A percentile compares a stretch with the other conserved stretches of the same genome.
These are phyloP conservation scores for Sarocladium kiliense DNA, from an alignment of 2,329 filamentous ascomycete species.

Conservation along the genomic window DNA sequence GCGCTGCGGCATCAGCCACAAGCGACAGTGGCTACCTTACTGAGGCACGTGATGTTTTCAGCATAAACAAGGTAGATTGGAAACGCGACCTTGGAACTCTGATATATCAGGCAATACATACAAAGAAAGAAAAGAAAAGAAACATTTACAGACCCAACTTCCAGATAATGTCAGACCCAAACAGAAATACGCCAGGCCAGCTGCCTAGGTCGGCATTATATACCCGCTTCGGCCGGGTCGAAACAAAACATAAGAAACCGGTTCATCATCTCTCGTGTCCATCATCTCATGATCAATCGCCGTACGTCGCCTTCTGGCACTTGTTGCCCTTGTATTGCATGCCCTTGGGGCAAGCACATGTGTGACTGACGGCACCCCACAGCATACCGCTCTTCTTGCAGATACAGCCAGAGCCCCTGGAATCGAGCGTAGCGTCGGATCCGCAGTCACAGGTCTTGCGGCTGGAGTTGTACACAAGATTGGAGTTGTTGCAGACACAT, in stretches of 20 bases:
- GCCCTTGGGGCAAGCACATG: constrained; percentile 1
- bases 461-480: neutral
- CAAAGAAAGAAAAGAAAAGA: neutral
- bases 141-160: neutral
- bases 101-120: no score
- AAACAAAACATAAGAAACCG: neutral
- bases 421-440: neutral
- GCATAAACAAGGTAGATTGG: no score
- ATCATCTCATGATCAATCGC: neutral
- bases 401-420: neutral
- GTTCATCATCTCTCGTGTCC: neutral
- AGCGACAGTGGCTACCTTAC: no score
- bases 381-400: constrained; percentile 8
- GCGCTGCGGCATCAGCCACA: no score
- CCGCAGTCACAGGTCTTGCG: neutral
- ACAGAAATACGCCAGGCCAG: no score
- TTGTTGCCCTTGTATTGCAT: neutral
- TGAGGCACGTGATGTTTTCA: no score
- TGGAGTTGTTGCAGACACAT: constrained; percentile 2
- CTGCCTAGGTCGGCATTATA: no score
- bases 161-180: no score
- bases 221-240: neutral
- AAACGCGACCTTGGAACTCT: no score
- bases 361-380: constrained; percentile 4
- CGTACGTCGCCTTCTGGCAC: neutral